Evolutionary conservation across 2,329 filamentous ascomycete species (phyloP), one percentile per base, ranked within the genome.

Genomic region (Colletotrichum caudatum): DNA sequence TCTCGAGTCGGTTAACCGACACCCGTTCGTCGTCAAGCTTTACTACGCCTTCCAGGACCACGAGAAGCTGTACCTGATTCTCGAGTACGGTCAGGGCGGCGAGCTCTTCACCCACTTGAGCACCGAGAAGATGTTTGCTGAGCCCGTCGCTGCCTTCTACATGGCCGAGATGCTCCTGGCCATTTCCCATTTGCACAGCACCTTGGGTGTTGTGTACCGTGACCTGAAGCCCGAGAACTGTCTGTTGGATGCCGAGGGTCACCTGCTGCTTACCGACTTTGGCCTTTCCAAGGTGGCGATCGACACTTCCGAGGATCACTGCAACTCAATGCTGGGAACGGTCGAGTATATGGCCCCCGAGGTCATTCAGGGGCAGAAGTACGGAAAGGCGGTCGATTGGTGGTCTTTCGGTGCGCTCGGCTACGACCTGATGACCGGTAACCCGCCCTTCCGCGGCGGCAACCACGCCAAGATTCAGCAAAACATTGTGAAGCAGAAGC

Each of bases 311-410:
- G 90, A 90, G 53, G 84, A 86, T 50, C 84, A 81, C 66, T 98
- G 95, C 86, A 94, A 94, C 82, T 97, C 94, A 53, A 92, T 98
- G 75, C 90, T 98, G 12, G 96, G 96, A 62, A 99, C 96, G 0
- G 92, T 98, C 70, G 96, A 98, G 80, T 99, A 99, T 87, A 99
- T 99, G 96, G 97, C 96, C 0, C 96, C 96, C 0, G 96, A 99
- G 82, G 93, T 99, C 63, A 90, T 99, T 72, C 89, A 91, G 73
- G 95, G 94, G 73, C 91, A 93, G 75, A 91, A 93, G 75, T 99
- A 99, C 80, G 95, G 95, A 78, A 95, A 95, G 81, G 92, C 94
- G 1, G 97, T 98, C 23, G 96, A 99, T 83, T 99, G 95, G 95
- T 99, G 96, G 96, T 97, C 95, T 5, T 91, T 99, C 58, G 96